Evolutionary conservation across 352 stramenopile genomes (phyloP).

Genomic region (Globisporangium lucens): DNA sequence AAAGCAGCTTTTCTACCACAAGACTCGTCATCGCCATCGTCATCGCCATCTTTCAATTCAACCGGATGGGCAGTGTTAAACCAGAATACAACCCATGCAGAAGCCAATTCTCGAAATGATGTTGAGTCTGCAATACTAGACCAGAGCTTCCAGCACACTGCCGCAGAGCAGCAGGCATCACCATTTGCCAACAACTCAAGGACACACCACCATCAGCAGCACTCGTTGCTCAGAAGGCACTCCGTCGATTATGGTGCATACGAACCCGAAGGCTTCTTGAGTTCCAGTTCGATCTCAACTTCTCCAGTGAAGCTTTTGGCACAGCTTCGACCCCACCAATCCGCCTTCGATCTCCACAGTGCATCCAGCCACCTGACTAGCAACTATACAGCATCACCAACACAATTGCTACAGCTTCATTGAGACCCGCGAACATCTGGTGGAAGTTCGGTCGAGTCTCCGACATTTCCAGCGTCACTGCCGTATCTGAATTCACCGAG

Average conservation of each 20-base stretch:
- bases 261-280: neutral
- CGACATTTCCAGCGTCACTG: neutral
- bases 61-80: slow-evolving; percentile 6
- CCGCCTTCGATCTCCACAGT: slow-evolving; percentile 2
- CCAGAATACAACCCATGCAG: neutral
- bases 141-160: neutral
- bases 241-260: slow-evolving; percentile 7
- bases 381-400: neutral
- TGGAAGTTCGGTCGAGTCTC: neutral
- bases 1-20: neutral
- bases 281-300: neutral
- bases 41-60: neutral
- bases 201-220: neutral
- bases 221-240: slow-evolving; percentile 1
- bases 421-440: neutral
- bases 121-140: neutral
- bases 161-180: neutral
- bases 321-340: slow-evolving; percentile 9
- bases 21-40: neutral
- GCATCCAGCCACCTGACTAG: neutral
- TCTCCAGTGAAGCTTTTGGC: neutral
- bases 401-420: neutral
- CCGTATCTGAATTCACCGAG: neutral
- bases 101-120: neutral
- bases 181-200: neutral